Evolutionary conservation across 1,139 yeast genomes (phyloP).

Genomic region (Lodderomyces beijingensis): DNA sequence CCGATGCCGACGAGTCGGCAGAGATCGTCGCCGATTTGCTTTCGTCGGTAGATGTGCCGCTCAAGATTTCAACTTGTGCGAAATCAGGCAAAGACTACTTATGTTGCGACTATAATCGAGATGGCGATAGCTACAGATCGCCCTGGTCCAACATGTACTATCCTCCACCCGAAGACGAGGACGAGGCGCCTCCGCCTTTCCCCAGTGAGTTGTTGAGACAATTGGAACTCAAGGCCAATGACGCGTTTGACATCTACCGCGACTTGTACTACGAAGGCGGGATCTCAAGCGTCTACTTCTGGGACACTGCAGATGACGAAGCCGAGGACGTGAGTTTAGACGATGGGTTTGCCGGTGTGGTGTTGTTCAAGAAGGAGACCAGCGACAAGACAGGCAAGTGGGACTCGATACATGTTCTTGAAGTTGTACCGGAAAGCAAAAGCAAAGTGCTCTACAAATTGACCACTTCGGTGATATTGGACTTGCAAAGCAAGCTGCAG

Average conservation of each 20-base stretch:
- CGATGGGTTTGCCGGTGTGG: slow-evolving; percentile 82
- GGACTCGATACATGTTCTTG: slow-evolving; percentile 94
- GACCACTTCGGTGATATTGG: slow-evolving; percentile 86
- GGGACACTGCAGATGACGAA: slow-evolving; percentile 55
- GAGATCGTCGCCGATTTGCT: slow-evolving; percentile 82
- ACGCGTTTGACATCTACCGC: slow-evolving; percentile 87
- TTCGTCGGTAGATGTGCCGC: slow-evolving; percentile 84
- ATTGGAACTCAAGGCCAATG: slow-evolving; percentile 79
- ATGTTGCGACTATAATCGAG: slow-evolving; percentile 93
- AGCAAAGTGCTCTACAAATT: slow-evolving; percentile 60
- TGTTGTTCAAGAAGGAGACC: slow-evolving; percentile 69
- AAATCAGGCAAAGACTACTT: slow-evolving; percentile 64
- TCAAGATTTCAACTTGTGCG: slow-evolving; percentile 54
- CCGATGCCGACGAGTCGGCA: slow-evolving; percentile 14
- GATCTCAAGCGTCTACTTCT: slow-evolving; percentile 81
- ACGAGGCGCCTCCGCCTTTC: slow-evolving; percentile 57
- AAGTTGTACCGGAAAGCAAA: slow-evolving; percentile 50
- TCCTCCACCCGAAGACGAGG: slow-evolving; percentile 47
- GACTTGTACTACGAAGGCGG: slow-evolving; percentile 92
- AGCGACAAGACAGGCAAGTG: slow-evolving; percentile 59
- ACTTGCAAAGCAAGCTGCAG: slow-evolving; percentile 35
- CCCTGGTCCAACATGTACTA: slow-evolving; percentile 86
- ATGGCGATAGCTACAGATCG: slow-evolving; percentile 86
- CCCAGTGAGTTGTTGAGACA: slow-evolving; percentile 68
- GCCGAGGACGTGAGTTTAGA: slow-evolving; percentile 22